These are phyloP conservation scores for Paecilomyces sp. DNA, from an alignment of 2,329 filamentous ascomycete genomes.

Conservation along the genomic window DNA sequence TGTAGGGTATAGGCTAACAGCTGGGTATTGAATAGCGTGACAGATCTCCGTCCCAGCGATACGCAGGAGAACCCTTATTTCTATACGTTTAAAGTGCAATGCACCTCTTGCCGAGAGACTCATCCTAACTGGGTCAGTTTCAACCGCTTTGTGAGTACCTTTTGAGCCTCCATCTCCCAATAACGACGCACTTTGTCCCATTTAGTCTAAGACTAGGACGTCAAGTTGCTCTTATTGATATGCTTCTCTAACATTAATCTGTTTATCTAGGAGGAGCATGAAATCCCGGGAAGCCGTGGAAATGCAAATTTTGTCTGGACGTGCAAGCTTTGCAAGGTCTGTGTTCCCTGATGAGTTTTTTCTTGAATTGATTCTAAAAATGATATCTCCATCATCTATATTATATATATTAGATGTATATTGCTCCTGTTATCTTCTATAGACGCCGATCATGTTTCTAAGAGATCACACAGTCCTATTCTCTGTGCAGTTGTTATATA, in stretches of 20 bases:
- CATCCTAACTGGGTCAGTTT: constrained; percentile 82
- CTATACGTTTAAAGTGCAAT: constrained; percentile 97
- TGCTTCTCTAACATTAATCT: constrained; percentile 1
- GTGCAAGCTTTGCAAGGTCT: constrained; percentile 94
- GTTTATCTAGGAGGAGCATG: constrained; percentile 67
- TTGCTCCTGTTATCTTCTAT: not conserved
- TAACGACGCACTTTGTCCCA: not conserved
- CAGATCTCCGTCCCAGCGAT: constrained; percentile 78
- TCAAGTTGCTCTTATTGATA: not conserved
- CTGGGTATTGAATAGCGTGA: constrained; percentile 57
- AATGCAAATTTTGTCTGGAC: constrained; percentile 99
- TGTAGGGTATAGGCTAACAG: not conserved
- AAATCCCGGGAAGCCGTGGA: constrained; percentile 85
- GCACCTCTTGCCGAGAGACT: constrained; percentile 89
- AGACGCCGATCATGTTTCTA: not conserved
- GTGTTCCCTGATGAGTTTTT: constrained; percentile 7
- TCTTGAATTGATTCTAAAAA: not conserved
- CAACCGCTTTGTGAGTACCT: constrained; percentile 69
- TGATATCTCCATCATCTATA: too few relatives aligned
- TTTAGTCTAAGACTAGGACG: not conserved
- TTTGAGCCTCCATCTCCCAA: not conserved
- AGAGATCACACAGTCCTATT: not conserved
- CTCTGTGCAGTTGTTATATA: not conserved
- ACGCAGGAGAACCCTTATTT: constrained; percentile 77
- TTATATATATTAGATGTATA: too few relatives aligned